Conservation (phyloP, 2,329 filamentous ascomycete genomes). For the Ophiostoma ulmi region DNA sequence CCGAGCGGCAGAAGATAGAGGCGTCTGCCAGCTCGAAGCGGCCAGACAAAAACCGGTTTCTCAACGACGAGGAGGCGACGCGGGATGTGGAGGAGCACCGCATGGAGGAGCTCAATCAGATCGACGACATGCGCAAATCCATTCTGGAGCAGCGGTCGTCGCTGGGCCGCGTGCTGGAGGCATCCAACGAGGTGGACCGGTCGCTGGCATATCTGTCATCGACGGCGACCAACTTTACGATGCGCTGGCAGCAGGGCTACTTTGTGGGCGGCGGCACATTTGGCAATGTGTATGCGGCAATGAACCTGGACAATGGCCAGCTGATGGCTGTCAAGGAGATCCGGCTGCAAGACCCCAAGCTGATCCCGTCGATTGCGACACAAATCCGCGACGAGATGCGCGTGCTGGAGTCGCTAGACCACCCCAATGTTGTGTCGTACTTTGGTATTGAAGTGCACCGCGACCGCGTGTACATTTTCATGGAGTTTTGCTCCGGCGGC, state of each 20-base stretch:
- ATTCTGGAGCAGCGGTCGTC: constrained; percentile 81
- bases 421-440: constrained; percentile 96
- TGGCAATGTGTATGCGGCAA: constrained; percentile 92
- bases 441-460: constrained; percentile 97
- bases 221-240: constrained; percentile 87
- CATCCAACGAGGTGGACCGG: constrained; percentile 90
- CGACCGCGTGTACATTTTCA: constrained; percentile 99
- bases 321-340: constrained; percentile 99
- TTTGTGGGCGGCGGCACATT: constrained; percentile 97
- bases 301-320: constrained; percentile 93
- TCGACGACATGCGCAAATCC: constrained; percentile 73
- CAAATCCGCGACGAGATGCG: constrained; percentile 98
- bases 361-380: constrained; percentile 87
- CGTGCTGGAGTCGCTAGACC: constrained; percentile 88
- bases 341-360: constrained; percentile 87
- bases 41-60: constrained; percentile 66
- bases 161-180: constrained; percentile 84
- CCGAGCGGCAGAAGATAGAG: constrained; percentile 84
- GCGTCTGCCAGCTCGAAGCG: constrained; percentile 70
- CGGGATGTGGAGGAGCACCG: constrained; percentile 70
- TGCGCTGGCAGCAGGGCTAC: constrained; percentile 98
- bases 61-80: constrained; percentile 81
- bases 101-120: constrained; percentile 63
- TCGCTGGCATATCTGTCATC: constrained; percentile 91
- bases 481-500: constrained; percentile 97